Evolutionary conservation across 1,284 basidiomycete species (phyloP), one percentile per base, ranked within the genome.

Genomic region (Agaricales sp.): DNA sequence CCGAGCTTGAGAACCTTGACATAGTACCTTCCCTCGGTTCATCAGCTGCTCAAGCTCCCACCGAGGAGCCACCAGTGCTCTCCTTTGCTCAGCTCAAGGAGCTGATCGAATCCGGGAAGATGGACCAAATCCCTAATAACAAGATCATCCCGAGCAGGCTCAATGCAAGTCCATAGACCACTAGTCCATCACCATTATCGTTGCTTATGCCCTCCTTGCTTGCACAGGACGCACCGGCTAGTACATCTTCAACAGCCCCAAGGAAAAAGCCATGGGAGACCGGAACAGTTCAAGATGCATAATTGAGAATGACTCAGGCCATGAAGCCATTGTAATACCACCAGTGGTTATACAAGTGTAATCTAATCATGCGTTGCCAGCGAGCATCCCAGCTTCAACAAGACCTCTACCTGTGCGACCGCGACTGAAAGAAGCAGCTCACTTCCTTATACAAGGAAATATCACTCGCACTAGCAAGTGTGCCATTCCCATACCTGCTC

Each of bases 61-160:
- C 46, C n/a, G 47, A 52, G 38, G 60, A 66, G 24, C 66, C 74
- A 53, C 59, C 66, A 8, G 64, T 68, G 11, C 64, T 87, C 49
- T 76, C 78, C 0, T 81, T 89, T 55, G 68, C 75, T 1, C 78
- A 88, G 60, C 65, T 89, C 45, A 76, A 83, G 56, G 70, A 70
- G 39, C 67, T 89, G 50, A 84, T 89, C 51, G 77, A 85, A 57
- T 69, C 80, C 25, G 83, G 83, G 21, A 77, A 73, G 54, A 75
- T 77, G 1, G 81, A 85, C 55, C 65, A 80, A 59, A 86, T 89
- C 23, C 86, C 86, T 1, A 85, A 88, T 57, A 89, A 87, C 59
- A 82, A 80, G 52, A 52, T 69, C 41, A 85, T 89, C 46, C 77
- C 82, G 0, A 70, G 80, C 25, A 65, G 63, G 2, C 57, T 87